phyloP scores from a whole-genome alignment of 2,329 filamentous ascomycete species.

The Coccinonectria pachysandricola region DNA sequence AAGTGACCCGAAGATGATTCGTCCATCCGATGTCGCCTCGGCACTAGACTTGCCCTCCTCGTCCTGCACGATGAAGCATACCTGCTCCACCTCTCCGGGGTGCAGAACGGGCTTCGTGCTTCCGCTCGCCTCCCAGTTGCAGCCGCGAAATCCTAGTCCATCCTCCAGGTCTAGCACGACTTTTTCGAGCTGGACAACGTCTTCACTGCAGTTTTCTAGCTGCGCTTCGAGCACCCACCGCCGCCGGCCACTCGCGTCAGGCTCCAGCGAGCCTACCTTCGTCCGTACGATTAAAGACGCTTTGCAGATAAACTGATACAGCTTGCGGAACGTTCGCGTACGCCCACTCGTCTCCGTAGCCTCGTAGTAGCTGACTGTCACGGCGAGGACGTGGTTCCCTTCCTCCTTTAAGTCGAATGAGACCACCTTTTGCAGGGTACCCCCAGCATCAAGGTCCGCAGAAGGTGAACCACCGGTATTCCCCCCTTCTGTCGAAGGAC shows the following conservation, averaged over 20 bases:
- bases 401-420: slow-evolving; percentile 87
- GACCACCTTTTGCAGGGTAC: slow-evolving; percentile 71
- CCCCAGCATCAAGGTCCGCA: slow-evolving; percentile 46
- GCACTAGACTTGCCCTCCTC: slow-evolving; percentile 25
- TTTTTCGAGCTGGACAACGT: slow-evolving; percentile 65
- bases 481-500: slow-evolving; percentile 15
- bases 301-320: slow-evolving; percentile 95
- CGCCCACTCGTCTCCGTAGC: slow-evolving; percentile 60
- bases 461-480: too few species aligned
- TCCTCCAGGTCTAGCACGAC: slow-evolving; percentile 44
- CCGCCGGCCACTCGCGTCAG: slow-evolving; percentile 20
- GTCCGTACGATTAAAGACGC: slow-evolving; percentile 82
- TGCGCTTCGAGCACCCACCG: slow-evolving; percentile 83
- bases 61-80: slow-evolving; percentile 50
- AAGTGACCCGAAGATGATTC: slow-evolving; percentile 66
- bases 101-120: slow-evolving; percentile 44
- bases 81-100: slow-evolving; percentile 54
- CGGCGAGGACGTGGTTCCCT: slow-evolving; percentile 83
- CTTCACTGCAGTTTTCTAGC: slow-evolving; percentile 87
- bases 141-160: slow-evolving; percentile 41
- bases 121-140: slow-evolving; percentile 43
- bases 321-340: slow-evolving; percentile 79
- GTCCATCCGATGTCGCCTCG: slow-evolving; percentile 40
- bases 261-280: slow-evolving; percentile 58
- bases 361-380: slow-evolving; percentile 91